Conservation (phyloP, 2,329 filamentous ascomycete species). For the Fusarium dlaminii region DNA sequence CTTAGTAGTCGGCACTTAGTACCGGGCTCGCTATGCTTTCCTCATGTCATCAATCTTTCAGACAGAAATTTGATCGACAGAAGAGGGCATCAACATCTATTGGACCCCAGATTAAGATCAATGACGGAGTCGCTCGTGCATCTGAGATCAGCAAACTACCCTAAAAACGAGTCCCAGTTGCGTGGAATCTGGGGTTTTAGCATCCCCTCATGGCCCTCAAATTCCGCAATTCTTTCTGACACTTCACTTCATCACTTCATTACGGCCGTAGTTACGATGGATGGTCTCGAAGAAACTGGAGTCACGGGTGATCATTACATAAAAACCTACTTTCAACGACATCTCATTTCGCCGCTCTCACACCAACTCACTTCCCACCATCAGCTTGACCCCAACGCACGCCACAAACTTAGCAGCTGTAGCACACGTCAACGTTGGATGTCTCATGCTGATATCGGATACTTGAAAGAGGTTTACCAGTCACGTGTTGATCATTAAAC, state of each 20-base stretch:
- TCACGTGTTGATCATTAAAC: slow-evolving; percentile 20
- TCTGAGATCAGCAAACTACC: slow-evolving; percentile 11
- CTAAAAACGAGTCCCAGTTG: slow-evolving; percentile 9
- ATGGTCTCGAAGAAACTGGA: not conserved
- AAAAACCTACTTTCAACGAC: not conserved
- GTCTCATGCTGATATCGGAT: not conserved
- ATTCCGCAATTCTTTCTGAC: not conserved
- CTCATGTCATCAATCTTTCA: not conserved
- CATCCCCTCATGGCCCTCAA: not conserved
- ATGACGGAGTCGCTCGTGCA: slow-evolving; percentile 9
- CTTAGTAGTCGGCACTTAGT: not conserved
- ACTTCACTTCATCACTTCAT: not conserved
- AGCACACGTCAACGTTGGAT: slow-evolving; percentile 3
- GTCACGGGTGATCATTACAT: not conserved
- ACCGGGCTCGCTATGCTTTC: not conserved
- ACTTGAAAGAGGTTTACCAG: not conserved
- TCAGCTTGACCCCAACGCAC: not conserved
- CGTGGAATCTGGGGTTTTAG: slow-evolving; percentile 20
- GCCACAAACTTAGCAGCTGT: slow-evolving; percentile 14
- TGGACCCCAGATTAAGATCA: not conserved
- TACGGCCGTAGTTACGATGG: not conserved
- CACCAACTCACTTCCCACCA: slow-evolving; percentile 8
- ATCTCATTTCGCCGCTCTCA: slow-evolving; percentile 16
- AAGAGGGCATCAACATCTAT: not conserved
- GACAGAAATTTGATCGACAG: not conserved